Conservation (phyloP, 768 basidiomycete species). For the Leucosporidium creatinivorum region DNA sequence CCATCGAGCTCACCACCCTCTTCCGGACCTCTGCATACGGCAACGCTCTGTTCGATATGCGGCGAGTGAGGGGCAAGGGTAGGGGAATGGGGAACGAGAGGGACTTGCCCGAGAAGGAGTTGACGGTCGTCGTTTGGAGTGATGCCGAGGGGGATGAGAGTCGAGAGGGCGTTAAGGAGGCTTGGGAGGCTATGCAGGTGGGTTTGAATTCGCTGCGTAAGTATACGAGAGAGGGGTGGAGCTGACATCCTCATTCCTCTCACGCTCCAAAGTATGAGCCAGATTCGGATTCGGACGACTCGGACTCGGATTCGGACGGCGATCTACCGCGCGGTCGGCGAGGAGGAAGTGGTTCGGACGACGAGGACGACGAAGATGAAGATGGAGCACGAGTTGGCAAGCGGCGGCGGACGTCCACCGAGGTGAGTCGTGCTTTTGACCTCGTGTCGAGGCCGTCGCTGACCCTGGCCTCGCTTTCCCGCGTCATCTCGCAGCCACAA, state of each 20-base stretch:
- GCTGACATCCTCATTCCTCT: not conserved
- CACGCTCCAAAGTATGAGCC: constrained; percentile 60
- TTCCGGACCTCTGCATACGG: constrained; percentile 49
- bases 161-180: constrained; percentile 62
- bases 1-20: constrained; percentile 77
- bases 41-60: constrained; percentile 29
- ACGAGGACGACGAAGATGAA: constrained; percentile 48
- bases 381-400: constrained; percentile 31
- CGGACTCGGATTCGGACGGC: constrained; percentile 39
- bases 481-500: constrained; percentile 42
- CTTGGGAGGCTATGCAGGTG: constrained; percentile 79
- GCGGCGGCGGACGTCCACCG: constrained; percentile 8
- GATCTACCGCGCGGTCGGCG: constrained; percentile 42
- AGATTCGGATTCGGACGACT: constrained; percentile 52
- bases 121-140: constrained; percentile 80
- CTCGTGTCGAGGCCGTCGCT: not conserved
- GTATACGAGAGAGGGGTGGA: too few relatives aligned
- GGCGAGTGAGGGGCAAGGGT: constrained; percentile 39
- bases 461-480: not conserved
- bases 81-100: constrained; percentile 44
- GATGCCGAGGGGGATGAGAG: constrained; percentile 66
- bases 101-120: constrained; percentile 42
- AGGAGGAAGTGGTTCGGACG: constrained; percentile 46
- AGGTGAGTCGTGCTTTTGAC: not conserved
- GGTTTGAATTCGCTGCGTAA: too few relatives aligned